These are phyloP conservation scores for Mortierella sp. DNA, from an alignment of 371 early-diverging fungal genomes.

Conservation along the genomic window DNA sequence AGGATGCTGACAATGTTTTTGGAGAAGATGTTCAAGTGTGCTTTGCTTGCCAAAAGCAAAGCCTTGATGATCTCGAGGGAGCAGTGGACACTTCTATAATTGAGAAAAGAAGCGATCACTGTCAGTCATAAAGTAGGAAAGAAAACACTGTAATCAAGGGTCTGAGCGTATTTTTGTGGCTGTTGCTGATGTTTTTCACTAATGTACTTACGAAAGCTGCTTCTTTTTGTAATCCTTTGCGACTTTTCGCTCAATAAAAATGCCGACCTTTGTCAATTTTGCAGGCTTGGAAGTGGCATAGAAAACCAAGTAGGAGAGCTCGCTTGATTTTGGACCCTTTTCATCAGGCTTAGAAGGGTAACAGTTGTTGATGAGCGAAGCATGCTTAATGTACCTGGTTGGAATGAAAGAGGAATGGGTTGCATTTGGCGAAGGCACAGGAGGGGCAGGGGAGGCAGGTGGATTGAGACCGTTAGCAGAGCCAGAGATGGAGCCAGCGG, in stretches of 20 bases:
- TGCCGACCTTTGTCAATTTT: constrained; percentile 93
- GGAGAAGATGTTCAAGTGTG: constrained; percentile 87
- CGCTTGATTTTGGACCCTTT: constrained; percentile 83
- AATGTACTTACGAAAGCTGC: constrained; percentile 66
- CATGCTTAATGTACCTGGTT: constrained; percentile 84
- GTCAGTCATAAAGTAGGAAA: too few species aligned
- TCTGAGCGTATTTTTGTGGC: not conserved
- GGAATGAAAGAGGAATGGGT: constrained; percentile 54
- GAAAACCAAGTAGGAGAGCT: constrained; percentile 90
- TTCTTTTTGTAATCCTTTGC: constrained; percentile 74
- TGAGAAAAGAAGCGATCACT: not conserved
- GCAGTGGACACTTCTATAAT: constrained; percentile 43
- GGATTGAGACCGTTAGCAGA: constrained; percentile 7
- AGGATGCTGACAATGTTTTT: constrained; percentile 74
- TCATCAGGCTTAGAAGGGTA: constrained; percentile 89
- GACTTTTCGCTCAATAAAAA: constrained; percentile 84
- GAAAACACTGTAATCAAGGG: not conserved
- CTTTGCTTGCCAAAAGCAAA: constrained; percentile 78
- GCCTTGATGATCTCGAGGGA: constrained; percentile 80
- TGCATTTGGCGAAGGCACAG: constrained; percentile 28
- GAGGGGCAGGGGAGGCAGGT: not conserved
- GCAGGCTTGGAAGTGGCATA: constrained; percentile 92
- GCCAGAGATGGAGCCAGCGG: constrained; percentile 37
- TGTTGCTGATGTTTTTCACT: not conserved
- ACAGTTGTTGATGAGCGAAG: constrained; percentile 91